phyloP scores from a whole-genome alignment of 1,284 basidiomycete species.

The Pseudozyma sp. region DNA sequence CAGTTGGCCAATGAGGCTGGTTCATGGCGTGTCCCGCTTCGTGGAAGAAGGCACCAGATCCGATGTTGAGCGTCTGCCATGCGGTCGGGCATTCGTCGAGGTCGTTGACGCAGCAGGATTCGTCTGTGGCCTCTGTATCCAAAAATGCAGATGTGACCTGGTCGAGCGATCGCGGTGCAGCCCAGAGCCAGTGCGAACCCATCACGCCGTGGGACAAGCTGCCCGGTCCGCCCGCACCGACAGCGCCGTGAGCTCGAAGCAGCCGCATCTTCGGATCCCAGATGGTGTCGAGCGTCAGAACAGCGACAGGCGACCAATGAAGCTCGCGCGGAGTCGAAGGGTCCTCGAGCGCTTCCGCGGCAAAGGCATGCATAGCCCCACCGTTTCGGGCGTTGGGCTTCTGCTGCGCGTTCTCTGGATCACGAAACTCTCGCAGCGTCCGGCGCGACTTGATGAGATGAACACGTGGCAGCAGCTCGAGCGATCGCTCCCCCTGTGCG shows the following conservation, averaged over 20 bases:
- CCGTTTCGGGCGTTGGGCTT: constrained; percentile 36
- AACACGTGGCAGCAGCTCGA: constrained; percentile 36
- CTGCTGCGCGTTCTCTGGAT: constrained; percentile 54
- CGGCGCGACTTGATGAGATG: constrained; percentile 41
- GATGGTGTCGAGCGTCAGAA: constrained; percentile 45
- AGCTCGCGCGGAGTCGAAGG: constrained; percentile 24
- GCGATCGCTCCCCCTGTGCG: neutral
- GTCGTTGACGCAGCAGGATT: constrained; percentile 48
- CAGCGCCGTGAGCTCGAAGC: constrained; percentile 50
- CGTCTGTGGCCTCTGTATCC: constrained; percentile 44
- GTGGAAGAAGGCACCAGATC: constrained; percentile 51
- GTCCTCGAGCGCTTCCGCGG: constrained; percentile 35
- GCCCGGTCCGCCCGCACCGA: constrained; percentile 41
- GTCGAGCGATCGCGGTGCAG: constrained; percentile 35
- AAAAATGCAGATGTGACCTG: constrained; percentile 40
- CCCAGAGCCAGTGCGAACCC: constrained; percentile 57
- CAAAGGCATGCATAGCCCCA: constrained; percentile 50
- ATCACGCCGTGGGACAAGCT: constrained; percentile 43
- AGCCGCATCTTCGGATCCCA: constrained; percentile 46
- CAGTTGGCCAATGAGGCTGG: constrained; percentile 49
- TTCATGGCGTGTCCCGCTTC: constrained; percentile 50
- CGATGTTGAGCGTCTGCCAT: constrained; percentile 56
- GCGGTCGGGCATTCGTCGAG: constrained; percentile 42
- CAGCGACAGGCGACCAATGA: constrained; percentile 40
- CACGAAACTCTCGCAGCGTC: constrained; percentile 44